Percentiles rank a stretch among this genome's conserved stretches.
phyloP scores from a whole-genome alignment of 805 yeast species.

The Barnettozyma sp. region DNA sequence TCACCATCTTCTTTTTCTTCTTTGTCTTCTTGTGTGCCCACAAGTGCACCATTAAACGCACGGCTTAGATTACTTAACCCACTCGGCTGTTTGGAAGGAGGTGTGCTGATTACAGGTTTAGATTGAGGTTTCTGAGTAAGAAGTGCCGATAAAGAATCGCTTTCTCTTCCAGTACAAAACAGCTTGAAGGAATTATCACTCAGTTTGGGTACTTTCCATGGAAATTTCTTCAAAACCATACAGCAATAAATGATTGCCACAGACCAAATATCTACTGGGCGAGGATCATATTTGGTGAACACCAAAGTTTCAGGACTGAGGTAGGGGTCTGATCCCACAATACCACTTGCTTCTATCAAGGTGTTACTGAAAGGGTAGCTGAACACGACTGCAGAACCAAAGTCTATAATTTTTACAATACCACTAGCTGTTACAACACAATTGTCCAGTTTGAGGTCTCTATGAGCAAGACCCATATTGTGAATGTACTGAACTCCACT shows the following conservation, averaged over 20 bases:
- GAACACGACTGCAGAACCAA: slow-evolving; percentile 89
- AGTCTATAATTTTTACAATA: slow-evolving; percentile 83
- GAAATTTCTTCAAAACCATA: slow-evolving; percentile 86
- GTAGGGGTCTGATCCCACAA: slow-evolving; percentile 85
- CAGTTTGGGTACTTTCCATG: slow-evolving; percentile 88
- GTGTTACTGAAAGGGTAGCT: slow-evolving; percentile 76
- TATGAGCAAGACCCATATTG: slow-evolving; percentile 78
- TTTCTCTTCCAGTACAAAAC: slow-evolving; percentile 68
- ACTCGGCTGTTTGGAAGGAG: slow-evolving; percentile 13
- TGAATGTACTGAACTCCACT: slow-evolving; percentile 80
- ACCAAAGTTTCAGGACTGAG: slow-evolving; percentile 90
- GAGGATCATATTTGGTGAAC: slow-evolving; percentile 76
- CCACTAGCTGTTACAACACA: slow-evolving; percentile 82
- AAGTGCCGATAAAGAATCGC: slow-evolving; percentile 57
- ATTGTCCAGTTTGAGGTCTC: slow-evolving; percentile 88
- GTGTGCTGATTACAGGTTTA: too few species aligned
- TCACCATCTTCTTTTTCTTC: too few species aligned
- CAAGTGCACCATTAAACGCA: slow-evolving; percentile 23
- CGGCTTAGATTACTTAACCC: slow-evolving; percentile 24
- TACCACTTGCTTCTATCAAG: slow-evolving; percentile 71
- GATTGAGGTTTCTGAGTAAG: slow-evolving; percentile 50
- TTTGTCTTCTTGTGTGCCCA: too few species aligned
- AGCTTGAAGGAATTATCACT: slow-evolving; percentile 77
- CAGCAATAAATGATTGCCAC: slow-evolving; percentile 87
- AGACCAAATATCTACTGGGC: slow-evolving; percentile 94